phyloP scores from a whole-genome alignment of 768 basidiomycete species.

The Favolaschia claudopus region DNA sequence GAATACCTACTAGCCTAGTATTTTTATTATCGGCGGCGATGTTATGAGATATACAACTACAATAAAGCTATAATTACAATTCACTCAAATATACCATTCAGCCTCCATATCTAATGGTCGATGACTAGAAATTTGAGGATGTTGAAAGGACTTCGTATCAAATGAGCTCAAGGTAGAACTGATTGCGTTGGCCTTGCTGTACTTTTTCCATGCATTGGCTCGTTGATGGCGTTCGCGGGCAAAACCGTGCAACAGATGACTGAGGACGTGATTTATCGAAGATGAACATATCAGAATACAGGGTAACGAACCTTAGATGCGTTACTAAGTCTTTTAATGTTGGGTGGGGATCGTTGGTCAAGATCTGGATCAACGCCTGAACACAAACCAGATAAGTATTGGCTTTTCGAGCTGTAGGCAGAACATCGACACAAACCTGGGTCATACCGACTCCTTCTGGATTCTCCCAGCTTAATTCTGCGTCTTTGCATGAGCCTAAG shows the following conservation, averaged over 20 bases:
- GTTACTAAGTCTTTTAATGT: conserved; percentile 19
- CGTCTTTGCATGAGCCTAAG: conserved; percentile 24
- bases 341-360: conserved; percentile 13
- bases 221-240: conserved; percentile 6
- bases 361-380: conserved; percentile 18
- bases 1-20: too few relatives aligned
- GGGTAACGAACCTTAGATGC: conserved; percentile 10
- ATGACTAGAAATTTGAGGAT: conserved; percentile 23
- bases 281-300: not conserved
- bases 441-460: conserved; percentile 24
- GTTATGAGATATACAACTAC: not conserved
- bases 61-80: not conserved
- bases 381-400: not conserved
- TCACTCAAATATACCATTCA: conserved; percentile 8
- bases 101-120: conserved; percentile 17
- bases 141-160: conserved; percentile 24
- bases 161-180: not conserved
- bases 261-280: not conserved
- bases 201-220: conserved; percentile 5
- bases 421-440: not conserved
- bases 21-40: not conserved
- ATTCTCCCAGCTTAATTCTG: conserved; percentile 26
- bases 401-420: not conserved
- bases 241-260: conserved; percentile 16
- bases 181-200: conserved; percentile 7